Evolutionary conservation across 257 asterid species (phyloP).

Genomic region (Henckelia pumila): DNA sequence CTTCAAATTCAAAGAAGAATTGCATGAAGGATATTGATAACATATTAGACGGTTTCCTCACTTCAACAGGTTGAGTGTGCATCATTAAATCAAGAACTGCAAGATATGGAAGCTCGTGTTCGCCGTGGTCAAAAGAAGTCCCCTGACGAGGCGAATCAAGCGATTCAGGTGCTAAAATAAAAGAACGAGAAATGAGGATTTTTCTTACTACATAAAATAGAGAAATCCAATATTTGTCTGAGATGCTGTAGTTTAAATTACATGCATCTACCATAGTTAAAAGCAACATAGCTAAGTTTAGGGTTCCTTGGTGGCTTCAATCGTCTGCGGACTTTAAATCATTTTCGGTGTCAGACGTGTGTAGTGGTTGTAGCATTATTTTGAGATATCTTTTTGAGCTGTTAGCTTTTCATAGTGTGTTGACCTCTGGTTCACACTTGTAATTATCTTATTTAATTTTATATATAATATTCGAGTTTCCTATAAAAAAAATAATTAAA

Average conservation of each 20-base stretch:
- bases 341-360: too few relatives aligned
- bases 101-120: conserved; percentile 89
- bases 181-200: not conserved
- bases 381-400: too few relatives aligned
- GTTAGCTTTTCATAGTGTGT: too few relatives aligned
- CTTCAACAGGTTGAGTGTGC: conserved; percentile 82
- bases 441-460: too few relatives aligned
- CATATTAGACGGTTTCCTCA: conserved; percentile 15
- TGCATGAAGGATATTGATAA: conserved; percentile 16
- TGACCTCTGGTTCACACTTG: too few relatives aligned
- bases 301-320: too few relatives aligned
- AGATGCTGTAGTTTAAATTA: conserved; percentile 11
- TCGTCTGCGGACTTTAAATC: too few relatives aligned
- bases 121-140: conserved; percentile 92
- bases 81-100: conserved; percentile 90
- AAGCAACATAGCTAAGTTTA: too few relatives aligned
- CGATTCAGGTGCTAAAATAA: conserved; percentile 66
- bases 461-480: too few relatives aligned
- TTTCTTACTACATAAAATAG: conserved; percentile 16
- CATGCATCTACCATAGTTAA: not conserved
- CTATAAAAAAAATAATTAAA: too few relatives aligned
- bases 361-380: too few relatives aligned
- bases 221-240: not conserved
- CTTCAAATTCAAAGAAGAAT: conserved; percentile 23
- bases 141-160: conserved; percentile 90